Base-by-base conservation (phyloP, 768 basidiomycete genomes). In the Phaffia tasmanica region DNA sequence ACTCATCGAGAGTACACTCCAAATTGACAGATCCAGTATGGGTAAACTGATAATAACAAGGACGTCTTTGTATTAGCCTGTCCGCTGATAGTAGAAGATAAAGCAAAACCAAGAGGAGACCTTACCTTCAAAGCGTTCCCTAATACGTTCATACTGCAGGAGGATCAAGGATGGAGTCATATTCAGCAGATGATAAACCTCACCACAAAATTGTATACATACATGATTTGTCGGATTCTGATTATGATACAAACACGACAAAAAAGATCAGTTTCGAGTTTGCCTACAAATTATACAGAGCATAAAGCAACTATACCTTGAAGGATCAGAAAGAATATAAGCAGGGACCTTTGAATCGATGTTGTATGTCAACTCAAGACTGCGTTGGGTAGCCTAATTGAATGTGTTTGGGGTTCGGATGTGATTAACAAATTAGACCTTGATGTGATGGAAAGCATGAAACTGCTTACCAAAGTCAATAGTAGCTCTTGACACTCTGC, bases 401-500 rank as follows among this genome's bases (percentile, higher is more conserved):
- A 23, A 5, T 54, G 23, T 9, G 15, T 16, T 15, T 9, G 15
- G 15, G 9, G 15, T 29, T 16, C 4, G 53, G 50, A 51, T 16
- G 16, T 16, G 23, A 51, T 23, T 51, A 23, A 51, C 50, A 51
- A 23, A 23, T 54, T 23, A 54, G 15, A 54, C 29, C n/a, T 16
- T 15, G 23, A 23, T 23, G 11, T 42, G 35, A 42, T 4, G 11
- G 11, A 42, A 11, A 42, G 35, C 11, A 5, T 11, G 11, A 42
- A 42, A 11, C 4, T 42, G 11, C 35, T 42, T 42, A 42, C 35
- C 35, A 42, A 42, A 42, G 35, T 42, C 35, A 42, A 42, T 11
- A 88, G 76, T 23, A 88, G 78, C 72, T 87, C 86, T 83, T 86
- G 83, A 74, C 85, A 86, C 73, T 88, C 86, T 9, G 85, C 86